These are phyloP conservation scores for Fistulina hepatica DNA, from an alignment of 1,284 basidiomycete genomes.

Conservation along the genomic window DNA sequence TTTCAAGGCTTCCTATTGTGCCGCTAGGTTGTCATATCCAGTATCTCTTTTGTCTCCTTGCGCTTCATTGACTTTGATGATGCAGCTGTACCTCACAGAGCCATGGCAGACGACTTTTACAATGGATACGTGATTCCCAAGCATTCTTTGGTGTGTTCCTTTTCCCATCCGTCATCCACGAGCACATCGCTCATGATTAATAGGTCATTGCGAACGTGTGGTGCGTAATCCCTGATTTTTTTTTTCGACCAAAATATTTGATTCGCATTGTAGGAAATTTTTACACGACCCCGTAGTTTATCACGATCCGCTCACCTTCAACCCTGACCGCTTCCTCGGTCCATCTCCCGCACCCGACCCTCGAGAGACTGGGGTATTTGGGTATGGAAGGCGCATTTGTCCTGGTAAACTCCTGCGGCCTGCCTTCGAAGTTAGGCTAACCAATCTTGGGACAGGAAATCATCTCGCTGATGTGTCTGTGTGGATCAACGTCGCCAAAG, in stretches of 20 bases:
- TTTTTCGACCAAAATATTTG: background rate
- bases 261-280: constrained; percentile 24
- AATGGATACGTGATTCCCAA: constrained; percentile 29
- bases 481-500: constrained; percentile 32
- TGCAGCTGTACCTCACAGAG: constrained; percentile 33
- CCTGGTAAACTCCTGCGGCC: constrained; percentile 2
- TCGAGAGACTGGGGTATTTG: constrained; percentile 16
- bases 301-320: constrained; percentile 21
- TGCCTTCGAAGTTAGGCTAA: background rate
- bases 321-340: constrained; percentile 18
- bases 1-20: constrained; percentile 19
- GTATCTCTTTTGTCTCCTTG: background rate
- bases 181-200: no score
- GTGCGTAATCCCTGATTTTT: constrained; percentile 14
- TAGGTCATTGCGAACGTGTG: constrained; percentile 29
- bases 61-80: constrained; percentile 1
- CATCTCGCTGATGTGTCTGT: constrained; percentile 34
- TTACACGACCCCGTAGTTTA: constrained; percentile 28
- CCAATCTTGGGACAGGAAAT: constrained; percentile 19
- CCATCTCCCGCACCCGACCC: constrained; percentile 23
- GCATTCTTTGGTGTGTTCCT: constrained; percentile 24
- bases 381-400: constrained; percentile 9
- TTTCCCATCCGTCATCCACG: no score
- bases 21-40: constrained; percentile 29
- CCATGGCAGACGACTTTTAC: constrained; percentile 31